Conservation (phyloP, 306 rosid genomes). For the Acmispon strigosus region DNA sequence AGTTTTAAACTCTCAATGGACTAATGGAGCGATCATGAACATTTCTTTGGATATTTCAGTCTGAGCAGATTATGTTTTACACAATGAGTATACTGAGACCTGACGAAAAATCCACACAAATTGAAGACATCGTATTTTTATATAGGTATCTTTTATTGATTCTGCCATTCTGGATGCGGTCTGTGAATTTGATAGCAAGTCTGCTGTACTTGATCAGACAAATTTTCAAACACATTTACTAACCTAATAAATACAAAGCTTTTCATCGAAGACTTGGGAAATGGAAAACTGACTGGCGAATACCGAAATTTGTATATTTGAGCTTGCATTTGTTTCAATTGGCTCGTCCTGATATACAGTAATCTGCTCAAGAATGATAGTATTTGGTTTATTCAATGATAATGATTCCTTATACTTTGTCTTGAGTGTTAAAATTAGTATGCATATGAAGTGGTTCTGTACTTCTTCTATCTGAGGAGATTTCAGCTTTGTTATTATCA, state of each 20-base stretch:
- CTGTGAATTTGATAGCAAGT: constrained; percentile 1
- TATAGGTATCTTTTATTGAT: constrained; percentile 56
- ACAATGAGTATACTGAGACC: constrained; percentile 93
- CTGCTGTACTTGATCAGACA: neutral
- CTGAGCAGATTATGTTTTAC: constrained; percentile 66
- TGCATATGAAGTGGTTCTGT: constrained; percentile 13
- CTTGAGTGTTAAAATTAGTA: neutral
- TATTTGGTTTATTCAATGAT: constrained; percentile 8
- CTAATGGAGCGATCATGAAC: neutral
- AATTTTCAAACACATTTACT: neutral
- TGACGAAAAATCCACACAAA: constrained; percentile 40
- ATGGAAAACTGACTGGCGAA: neutral
- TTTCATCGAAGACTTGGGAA: neutral
- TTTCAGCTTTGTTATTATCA: constrained; percentile 19
- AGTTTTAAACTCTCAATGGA: constrained; percentile 4
- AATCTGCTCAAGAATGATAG: neutral
- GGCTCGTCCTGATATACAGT: neutral
- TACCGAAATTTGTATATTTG: constrained; percentile 1
- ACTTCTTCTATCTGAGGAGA: neutral
- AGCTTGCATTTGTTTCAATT: constrained; percentile 19
- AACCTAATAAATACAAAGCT: neutral
- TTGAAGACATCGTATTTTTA: constrained; percentile 66
- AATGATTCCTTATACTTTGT: constrained; percentile 1
- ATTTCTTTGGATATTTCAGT: constrained; percentile 40
- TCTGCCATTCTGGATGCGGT: neutral